A percentile compares a stretch with the other conserved stretches of the same genome.
phyloP scores from a whole-genome alignment of 805 yeast species.

The Kodamaea lidongshanica region DNA sequence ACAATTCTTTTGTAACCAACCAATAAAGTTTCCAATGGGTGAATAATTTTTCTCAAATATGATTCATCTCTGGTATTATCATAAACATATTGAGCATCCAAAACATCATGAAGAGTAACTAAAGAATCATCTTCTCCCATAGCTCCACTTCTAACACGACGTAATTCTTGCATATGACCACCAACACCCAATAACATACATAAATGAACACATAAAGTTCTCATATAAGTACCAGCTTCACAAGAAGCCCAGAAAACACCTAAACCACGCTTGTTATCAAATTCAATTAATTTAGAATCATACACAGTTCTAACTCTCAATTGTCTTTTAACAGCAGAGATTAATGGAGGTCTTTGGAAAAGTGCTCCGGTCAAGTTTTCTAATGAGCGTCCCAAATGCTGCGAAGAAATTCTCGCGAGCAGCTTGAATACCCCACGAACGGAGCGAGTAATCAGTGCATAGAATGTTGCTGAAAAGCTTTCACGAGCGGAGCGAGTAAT shows the following conservation, averaged over 20 bases:
- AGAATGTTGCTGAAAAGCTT: too few species aligned
- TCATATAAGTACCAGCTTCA: constrained; percentile 99
- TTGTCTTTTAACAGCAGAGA: constrained; percentile 98
- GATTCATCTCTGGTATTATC: constrained; percentile 97
- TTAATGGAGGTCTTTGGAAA: constrained; percentile 98
- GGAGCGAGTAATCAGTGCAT: too few species aligned
- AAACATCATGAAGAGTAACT: constrained; percentile 93
- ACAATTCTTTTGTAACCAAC: constrained; percentile 96
- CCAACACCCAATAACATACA: constrained; percentile 99
- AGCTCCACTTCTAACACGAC: constrained; percentile 99
- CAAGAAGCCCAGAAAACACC: constrained; percentile 99
- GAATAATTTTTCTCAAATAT: constrained; percentile 86
- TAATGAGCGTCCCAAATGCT: constrained; percentile 77
- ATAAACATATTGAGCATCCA: constrained; percentile 97
- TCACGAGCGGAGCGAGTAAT: too few species aligned
- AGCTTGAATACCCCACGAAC: too few species aligned
- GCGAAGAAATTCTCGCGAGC: too few species aligned
- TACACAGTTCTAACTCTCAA: constrained; percentile 96
- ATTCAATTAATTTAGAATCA: constrained; percentile 91
- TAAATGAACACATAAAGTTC: constrained; percentile 96
- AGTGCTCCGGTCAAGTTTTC: constrained; percentile 97
- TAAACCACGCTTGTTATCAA: constrained; percentile 91
- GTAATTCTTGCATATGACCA: constrained; percentile 99
- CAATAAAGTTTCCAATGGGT: constrained; percentile 89
- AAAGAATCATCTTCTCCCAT: constrained; percentile 81